phyloP scores from a whole-genome alignment of 2,329 filamentous ascomycete species.

The Cladosporium sphaerospermum region DNA sequence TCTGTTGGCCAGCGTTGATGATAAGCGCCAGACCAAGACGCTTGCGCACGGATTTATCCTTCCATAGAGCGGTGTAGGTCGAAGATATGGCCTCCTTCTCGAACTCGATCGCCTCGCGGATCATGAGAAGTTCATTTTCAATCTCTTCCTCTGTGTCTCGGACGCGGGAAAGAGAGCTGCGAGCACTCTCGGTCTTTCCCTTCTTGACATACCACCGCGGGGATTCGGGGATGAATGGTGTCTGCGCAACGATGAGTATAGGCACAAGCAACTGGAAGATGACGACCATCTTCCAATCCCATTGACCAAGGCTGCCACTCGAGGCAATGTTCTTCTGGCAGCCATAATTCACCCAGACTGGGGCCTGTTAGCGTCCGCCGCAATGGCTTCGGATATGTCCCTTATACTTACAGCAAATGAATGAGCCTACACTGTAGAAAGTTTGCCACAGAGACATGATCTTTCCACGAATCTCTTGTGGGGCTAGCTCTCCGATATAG shows the following conservation, averaged over 20 bases:
- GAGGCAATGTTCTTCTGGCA: constrained; percentile 48
- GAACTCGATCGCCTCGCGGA: constrained; percentile 63
- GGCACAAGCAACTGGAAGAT: constrained; percentile 68
- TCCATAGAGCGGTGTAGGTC: constrained; percentile 61
- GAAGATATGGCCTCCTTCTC: constrained; percentile 63
- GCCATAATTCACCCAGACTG: constrained; percentile 61
- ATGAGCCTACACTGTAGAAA: constrained; percentile 60
- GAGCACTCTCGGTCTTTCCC: constrained; percentile 55
- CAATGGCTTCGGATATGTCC: not conserved
- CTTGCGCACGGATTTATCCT: constrained; percentile 62
- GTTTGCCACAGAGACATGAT: constrained; percentile 68
- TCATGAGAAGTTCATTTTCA: constrained; percentile 58
- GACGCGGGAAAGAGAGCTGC: constrained; percentile 51
- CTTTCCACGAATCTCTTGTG: constrained; percentile 57
- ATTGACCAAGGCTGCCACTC: constrained; percentile 48
- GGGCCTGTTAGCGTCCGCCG: constrained; percentile 23
- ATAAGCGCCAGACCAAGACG: constrained; percentile 59
- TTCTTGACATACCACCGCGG: constrained; percentile 64
- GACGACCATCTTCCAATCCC: constrained; percentile 68
- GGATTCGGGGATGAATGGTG: constrained; percentile 62
- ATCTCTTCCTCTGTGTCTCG: constrained; percentile 60
- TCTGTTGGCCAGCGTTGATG: constrained; percentile 65
- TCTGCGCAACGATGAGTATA: constrained; percentile 52
- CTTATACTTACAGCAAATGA: constrained; percentile 37
- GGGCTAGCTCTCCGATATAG: constrained; percentile 64